phyloP scores from a whole-genome alignment of 257 asterid species.

The Capsicum chinense region DNA sequence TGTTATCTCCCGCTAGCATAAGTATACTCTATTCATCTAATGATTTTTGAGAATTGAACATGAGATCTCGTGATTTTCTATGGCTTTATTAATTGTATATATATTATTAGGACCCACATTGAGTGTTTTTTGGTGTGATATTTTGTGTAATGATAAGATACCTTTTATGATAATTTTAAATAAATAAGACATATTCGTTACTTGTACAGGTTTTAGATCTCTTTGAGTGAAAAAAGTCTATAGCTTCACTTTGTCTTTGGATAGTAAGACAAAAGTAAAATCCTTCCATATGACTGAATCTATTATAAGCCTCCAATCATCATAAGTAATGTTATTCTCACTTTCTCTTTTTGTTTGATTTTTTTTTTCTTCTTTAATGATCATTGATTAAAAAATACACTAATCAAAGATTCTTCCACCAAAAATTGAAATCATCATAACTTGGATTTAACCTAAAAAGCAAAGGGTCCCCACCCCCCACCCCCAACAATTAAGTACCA shows the following conservation, averaged over 20 bases:
- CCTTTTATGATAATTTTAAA: background rate
- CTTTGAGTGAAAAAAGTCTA: conserved; percentile 48
- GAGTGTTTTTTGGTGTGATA: background rate
- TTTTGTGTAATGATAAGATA: conserved; percentile 1
- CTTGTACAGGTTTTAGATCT: conserved; percentile 77
- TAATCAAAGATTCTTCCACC: conserved; percentile 51
- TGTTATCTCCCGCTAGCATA: too few species aligned
- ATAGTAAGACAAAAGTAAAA: conserved; percentile 77
- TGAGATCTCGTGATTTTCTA: background rate
- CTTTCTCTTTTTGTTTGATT: conserved; percentile 17
- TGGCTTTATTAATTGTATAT: background rate
- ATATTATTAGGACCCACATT: background rate
- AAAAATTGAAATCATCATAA: conserved; percentile 39
- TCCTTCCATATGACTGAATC: conserved; percentile 60
- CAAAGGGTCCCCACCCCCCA: background rate
- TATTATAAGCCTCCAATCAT: conserved; percentile 43
- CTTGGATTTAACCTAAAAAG: conserved; percentile 24
- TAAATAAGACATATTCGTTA: conserved; percentile 66
- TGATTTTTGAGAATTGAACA: background rate
- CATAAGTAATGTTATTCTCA: conserved; percentile 19
- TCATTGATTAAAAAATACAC: conserved; percentile 32
- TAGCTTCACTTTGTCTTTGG: conserved; percentile 69
- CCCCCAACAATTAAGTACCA: conserved; percentile 37
- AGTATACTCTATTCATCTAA: too few species aligned
- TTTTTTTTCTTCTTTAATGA: conserved; percentile 29